A percentile compares a stretch with the other conserved stretches of the same genome.
Evolutionary conservation across 1,139 yeast genomes (phyloP).

Genomic region (Meyerozyma carpophila): DNA sequence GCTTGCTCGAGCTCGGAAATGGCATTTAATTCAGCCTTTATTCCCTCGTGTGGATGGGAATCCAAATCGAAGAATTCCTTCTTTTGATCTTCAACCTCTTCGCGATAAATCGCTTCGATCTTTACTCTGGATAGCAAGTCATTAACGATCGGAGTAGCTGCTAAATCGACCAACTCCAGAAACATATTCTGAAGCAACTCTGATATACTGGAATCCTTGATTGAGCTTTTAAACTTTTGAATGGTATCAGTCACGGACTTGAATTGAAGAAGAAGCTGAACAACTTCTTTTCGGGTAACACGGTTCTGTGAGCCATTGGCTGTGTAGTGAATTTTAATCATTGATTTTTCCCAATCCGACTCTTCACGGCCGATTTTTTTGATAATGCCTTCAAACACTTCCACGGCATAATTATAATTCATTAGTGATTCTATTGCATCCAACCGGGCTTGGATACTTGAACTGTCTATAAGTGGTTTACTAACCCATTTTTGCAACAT

Average conservation of each 20-base stretch:
- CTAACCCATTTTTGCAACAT: slow-evolving; percentile 67
- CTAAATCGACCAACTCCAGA: slow-evolving; percentile 13
- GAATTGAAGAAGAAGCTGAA: slow-evolving; percentile 48
- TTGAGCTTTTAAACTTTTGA: slow-evolving; percentile 19
- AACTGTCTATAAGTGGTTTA: slow-evolving; percentile 56
- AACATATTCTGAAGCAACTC: slow-evolving; percentile 21
- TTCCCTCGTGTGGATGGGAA: slow-evolving; percentile 34
- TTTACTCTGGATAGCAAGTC: slow-evolving; percentile 41
- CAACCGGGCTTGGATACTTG: slow-evolving; percentile 51
- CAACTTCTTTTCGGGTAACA: slow-evolving; percentile 64
- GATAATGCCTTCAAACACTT: slow-evolving; percentile 43
- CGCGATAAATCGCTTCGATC: slow-evolving; percentile 28
- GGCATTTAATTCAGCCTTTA: slow-evolving; percentile 32
- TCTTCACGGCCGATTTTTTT: slow-evolving; percentile 21
- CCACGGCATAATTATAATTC: slow-evolving; percentile 45
- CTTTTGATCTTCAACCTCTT: slow-evolving; percentile 40
- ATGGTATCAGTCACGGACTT: slow-evolving; percentile 30
- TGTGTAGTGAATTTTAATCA: slow-evolving; percentile 65
- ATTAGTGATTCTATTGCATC: slow-evolving; percentile 57
- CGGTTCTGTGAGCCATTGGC: slow-evolving; percentile 30
- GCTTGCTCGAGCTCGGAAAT: slow-evolving; percentile 40
- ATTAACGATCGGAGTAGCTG: slow-evolving; percentile 19
- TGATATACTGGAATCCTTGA: slow-evolving; percentile 13
- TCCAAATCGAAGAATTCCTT: slow-evolving; percentile 49
- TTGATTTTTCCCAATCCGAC: slow-evolving; percentile 59